Evolutionary conservation across 148 eudicot species (phyloP), one percentile per base, ranked within the genome.

Genomic region (Nyssa sinensis): DNA sequence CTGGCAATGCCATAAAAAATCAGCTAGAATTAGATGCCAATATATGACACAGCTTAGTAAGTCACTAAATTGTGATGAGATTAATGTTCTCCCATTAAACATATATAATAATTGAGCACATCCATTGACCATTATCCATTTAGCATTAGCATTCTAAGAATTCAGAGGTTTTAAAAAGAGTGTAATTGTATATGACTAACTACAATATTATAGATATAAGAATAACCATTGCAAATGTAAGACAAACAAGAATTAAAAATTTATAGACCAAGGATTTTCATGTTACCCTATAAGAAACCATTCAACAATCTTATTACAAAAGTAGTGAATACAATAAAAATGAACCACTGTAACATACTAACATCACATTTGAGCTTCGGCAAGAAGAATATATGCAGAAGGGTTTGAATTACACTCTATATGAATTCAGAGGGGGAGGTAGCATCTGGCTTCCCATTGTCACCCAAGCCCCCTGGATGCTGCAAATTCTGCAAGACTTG

Each of bases 401-500:
- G 53, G 78, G 67, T 39, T 21, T 0, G 63, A 57, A 65, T 62
- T 82, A 85, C 88, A 81, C 41, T 74, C 76, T 83, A 93, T 62
- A 91, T 62, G 74, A 89, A 93, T 74, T 89, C 93, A 9, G 98
- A 79, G 25, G 91, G 91, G 11, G 92, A 89, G 66, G 68, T 79
- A 24, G 90, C 78, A 64, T 80, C 93, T 17, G 90, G 88, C 84
- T 94, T 91, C 69, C 78, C 88, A 65, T 77, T 71, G 71, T 82
- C 91, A 10, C 87, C 88, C 78, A 94, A 88, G 9, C 87, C 93
- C 32, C 84, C 98, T 16, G 88, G 85, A 78, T 88, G 93, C 79
- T 88, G 94, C 86, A 88, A 47, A 80, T 85, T 84, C 76, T 87
- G 89, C 86, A 93, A 77, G 69, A 89, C 86, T 73, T 88, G 94